These are phyloP conservation scores for Isatis tinctoria DNA, from an alignment of 345 rosid species.

Conservation along the genomic window DNA sequence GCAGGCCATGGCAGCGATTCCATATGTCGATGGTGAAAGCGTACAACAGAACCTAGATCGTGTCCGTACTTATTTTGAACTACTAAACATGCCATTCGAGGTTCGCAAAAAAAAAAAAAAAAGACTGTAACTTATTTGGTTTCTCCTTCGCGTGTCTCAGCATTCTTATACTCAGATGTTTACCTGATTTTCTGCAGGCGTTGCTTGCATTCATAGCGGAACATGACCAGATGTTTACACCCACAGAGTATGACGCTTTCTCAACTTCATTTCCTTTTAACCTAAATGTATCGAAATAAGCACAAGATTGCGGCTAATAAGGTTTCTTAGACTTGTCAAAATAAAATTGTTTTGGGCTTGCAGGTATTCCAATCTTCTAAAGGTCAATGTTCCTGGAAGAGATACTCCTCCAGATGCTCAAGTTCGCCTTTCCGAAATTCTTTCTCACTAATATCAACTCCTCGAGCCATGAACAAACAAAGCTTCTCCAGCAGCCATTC, in stretches of 20 bases:
- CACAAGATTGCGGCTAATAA: neutral
- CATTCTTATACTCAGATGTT: neutral
- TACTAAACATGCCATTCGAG: slow-evolving; percentile 95
- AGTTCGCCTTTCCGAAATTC: slow-evolving; percentile 56
- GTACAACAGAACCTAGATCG: slow-evolving; percentile 77
- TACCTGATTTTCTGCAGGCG: slow-evolving; percentile 47
- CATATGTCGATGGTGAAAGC: slow-evolving; percentile 70
- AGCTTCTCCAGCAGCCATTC: slow-evolving; percentile 28
- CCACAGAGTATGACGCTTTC: slow-evolving; percentile 63
- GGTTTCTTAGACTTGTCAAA: neutral
- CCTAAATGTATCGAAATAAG: neutral
- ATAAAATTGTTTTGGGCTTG: neutral
- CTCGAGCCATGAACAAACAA: slow-evolving; percentile 8
- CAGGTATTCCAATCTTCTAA: slow-evolving; percentile 77
- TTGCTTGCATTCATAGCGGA: slow-evolving; percentile 81
- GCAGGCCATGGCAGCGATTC: slow-evolving; percentile 91
- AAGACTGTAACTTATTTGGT: neutral
- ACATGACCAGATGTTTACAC: slow-evolving; percentile 62
- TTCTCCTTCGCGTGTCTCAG: neutral
- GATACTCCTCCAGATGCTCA: slow-evolving; percentile 79
- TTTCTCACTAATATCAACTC: slow-evolving; percentile 42
- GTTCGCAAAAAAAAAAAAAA: slow-evolving; percentile 32
- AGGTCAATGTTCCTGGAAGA: slow-evolving; percentile 83
- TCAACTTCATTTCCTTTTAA: neutral
- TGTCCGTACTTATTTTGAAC: slow-evolving; percentile 86